phyloP scores from a whole-genome alignment of 805 yeast species.

The Wickerhamiella qilinensis region DNA sequence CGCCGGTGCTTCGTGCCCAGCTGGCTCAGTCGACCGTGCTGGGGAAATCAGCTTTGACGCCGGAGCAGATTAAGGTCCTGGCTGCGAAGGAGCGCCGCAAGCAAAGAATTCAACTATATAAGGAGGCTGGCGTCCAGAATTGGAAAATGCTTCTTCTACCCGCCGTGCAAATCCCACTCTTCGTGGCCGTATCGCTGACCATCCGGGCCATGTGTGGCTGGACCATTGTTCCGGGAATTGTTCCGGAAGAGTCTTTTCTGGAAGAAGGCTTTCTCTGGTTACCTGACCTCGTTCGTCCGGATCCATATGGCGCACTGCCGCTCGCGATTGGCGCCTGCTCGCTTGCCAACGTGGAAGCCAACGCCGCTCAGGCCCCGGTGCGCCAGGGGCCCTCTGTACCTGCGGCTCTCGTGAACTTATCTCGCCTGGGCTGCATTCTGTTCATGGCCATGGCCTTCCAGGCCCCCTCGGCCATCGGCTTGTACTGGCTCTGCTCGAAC shows the following conservation, averaged over 20 bases:
- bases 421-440: slow-evolving; percentile 61
- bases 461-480: slow-evolving; percentile 64
- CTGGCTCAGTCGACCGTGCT: slow-evolving; percentile 27
- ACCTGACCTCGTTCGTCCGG: slow-evolving; percentile 39
- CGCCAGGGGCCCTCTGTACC: slow-evolving; percentile 16
- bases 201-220: slow-evolving; percentile 60
- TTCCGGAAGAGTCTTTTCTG: slow-evolving; percentile 21
- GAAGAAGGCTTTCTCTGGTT: slow-evolving; percentile 48
- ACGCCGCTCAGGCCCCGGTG: slow-evolving; percentile 33
- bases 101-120: slow-evolving; percentile 57
- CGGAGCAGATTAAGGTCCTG: slow-evolving; percentile 62
- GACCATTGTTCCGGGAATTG: slow-evolving; percentile 18
- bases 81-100: slow-evolving; percentile 64
- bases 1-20: slow-evolving; percentile 51
- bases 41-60: slow-evolving; percentile 31
- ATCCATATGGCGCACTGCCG: slow-evolving; percentile 53
- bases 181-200: slow-evolving; percentile 66
- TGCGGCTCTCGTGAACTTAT: slow-evolving; percentile 37
- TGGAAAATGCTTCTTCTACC: slow-evolving; percentile 67
- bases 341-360: slow-evolving; percentile 70
- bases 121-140: slow-evolving; percentile 47
- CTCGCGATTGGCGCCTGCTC: slow-evolving; percentile 53
- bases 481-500: slow-evolving; percentile 89
- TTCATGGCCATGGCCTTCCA: slow-evolving; percentile 74
- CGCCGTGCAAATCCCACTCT: slow-evolving; percentile 67